These are phyloP conservation scores for Pseudogymnoascus sp. DNA, from an alignment of 2,329 filamentous ascomycete species.

Conservation along the genomic window DNA sequence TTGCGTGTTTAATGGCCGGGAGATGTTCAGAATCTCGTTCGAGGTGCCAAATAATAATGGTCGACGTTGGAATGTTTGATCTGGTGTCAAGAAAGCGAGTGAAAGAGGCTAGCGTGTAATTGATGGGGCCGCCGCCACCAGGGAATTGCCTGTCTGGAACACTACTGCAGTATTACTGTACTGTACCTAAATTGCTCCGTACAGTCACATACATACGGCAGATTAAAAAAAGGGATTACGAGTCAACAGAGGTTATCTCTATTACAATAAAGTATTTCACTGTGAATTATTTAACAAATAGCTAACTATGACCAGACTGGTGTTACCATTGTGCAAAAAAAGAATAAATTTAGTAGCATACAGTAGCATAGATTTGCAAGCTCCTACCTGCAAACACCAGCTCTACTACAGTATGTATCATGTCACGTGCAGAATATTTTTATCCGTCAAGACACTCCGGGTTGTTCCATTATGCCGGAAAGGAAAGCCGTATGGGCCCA, in stretches of 20 bases:
- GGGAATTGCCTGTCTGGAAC: slow-evolving; percentile 7
- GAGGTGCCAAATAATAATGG: not conserved
- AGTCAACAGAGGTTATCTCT: not conserved
- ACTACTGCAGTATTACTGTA: not conserved
- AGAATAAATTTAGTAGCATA: not conserved
- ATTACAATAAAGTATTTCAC: not conserved
- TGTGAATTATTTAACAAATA: not conserved
- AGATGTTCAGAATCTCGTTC: slow-evolving; percentile 1
- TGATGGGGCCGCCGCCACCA: not conserved
- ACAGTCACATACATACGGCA: not conserved
- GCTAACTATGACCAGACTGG: not conserved
- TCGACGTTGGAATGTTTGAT: slow-evolving; percentile 9
- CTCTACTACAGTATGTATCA: not conserved
- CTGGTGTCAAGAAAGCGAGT: slow-evolving; percentile 8
- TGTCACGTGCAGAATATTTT: slow-evolving; percentile 2
- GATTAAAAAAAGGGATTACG: not conserved
- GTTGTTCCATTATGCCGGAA: not conserved
- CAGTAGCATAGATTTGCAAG: not conserved
- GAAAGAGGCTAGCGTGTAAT: slow-evolving; percentile 8
- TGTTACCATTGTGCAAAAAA: not conserved
- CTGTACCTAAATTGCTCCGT: not conserved
- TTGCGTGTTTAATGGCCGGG: not conserved
- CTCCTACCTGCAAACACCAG: not conserved
- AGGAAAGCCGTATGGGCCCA: not conserved
- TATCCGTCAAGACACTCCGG: not conserved